Percentiles rank a stretch among this genome's conserved stretches.
Evolutionary conservation across 352 stramenopile genomes (phyloP).

Genomic region (Salisapilia sapeloensis): DNA sequence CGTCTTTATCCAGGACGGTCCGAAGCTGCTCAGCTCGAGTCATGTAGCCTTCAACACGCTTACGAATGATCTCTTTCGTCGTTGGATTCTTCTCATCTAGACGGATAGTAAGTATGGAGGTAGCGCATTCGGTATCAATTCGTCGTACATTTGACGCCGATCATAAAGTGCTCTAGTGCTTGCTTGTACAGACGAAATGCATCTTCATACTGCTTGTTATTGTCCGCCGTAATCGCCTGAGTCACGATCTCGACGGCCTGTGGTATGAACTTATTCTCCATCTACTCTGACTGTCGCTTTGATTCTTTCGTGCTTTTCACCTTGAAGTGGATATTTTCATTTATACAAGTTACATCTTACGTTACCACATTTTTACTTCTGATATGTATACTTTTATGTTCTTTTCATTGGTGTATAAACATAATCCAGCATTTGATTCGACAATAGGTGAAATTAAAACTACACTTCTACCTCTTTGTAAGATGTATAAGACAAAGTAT

Average conservation of each 20-base stretch:
- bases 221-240: conserved; percentile 76
- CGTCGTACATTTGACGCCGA: conserved; percentile 72
- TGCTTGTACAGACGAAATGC: conserved; percentile 80
- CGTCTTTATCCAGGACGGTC: conserved; percentile 53
- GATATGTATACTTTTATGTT: too few relatives aligned
- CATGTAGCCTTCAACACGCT: conserved; percentile 83
- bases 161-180: conserved; percentile 80
- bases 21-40: conserved; percentile 76
- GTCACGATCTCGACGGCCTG: conserved; percentile 84
- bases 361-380: too few relatives aligned
- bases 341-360: too few relatives aligned
- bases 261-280: conserved; percentile 86
- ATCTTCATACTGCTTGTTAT: conserved; percentile 81
- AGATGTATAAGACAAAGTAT: too few relatives aligned
- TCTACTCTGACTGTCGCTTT: too few relatives aligned
- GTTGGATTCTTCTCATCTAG: conserved; percentile 85
- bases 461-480: too few relatives aligned
- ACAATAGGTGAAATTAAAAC: too few relatives aligned
- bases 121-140: background rate
- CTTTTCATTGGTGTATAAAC: too few relatives aligned
- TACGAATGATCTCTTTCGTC: conserved; percentile 82
- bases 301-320: too few relatives aligned
- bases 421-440: too few relatives aligned
- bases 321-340: too few relatives aligned
- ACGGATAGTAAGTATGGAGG: background rate